Evolutionary conservation across 2,329 filamentous ascomycete species (phyloP), one percentile per base, ranked within the genome.

Genomic region (Dactylellina sp.): DNA sequence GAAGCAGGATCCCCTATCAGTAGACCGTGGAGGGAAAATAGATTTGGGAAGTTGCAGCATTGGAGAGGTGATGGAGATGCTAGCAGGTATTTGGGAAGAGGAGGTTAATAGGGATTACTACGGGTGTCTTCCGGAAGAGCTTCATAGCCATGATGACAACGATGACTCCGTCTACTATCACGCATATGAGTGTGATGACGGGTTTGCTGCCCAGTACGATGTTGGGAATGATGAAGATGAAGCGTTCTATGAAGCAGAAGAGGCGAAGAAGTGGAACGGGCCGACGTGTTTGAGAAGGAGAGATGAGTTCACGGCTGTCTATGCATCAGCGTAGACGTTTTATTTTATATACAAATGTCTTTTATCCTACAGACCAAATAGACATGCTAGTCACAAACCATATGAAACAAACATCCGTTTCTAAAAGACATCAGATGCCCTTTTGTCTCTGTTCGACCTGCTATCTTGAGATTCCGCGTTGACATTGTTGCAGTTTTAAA

Each of bases 41-140:
- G 64, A 20, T 4, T 22, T 24, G 4, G 52, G 42, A 4, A 59
- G 46, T 40, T 63, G 50, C 3, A 20, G 35, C 9, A 37, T 71
- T 16, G 22, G 25, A 7, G 60, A 72, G 9, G 14, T 49, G 0
- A 22, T 65, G 42, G 53, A 65, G 46, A 57, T 72, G 25, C 24
- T 72, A 12, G 68, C 68, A 0, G 44, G 32, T 2, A 25, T 72
- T 9, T 72, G 68, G 68, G 59, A 72, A 2, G 68, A 72, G 9
- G 60, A 65, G 11, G 22, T 42, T 4, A 53, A 61, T 16, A 55
- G 24, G 20, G 11, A 55, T 14, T 55, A 47, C 24, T 52, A 50
- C 9, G 14, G 2, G 1, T 40, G 20, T 39, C 46, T 47, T 20
- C 46, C 53, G 5, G 61, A 65, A 16, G 59, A 65, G 14, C 7